These are phyloP conservation scores for Schizochytrium sp. DNA, from an alignment of 108 stramenopile species.

Conservation along the genomic window DNA sequence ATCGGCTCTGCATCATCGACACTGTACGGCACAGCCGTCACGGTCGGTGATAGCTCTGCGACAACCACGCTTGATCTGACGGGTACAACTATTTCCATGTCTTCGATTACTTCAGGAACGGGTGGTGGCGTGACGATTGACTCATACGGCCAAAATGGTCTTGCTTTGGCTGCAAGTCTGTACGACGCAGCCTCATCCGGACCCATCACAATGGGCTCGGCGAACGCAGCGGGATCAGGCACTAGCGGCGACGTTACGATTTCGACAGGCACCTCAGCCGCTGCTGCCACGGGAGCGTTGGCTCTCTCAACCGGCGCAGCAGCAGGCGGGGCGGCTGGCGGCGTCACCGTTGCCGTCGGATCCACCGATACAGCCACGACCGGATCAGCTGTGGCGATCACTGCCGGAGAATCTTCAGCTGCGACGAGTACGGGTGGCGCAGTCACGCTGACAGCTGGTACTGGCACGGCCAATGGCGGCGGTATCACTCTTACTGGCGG, in stretches of 20 bases:
- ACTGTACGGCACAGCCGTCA: neutral
- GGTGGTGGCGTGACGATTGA: neutral
- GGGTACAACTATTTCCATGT: neutral
- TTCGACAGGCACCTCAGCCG: neutral
- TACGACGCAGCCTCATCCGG: conserved; percentile 14
- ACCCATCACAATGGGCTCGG: conserved; percentile 20
- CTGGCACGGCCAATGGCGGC: neutral
- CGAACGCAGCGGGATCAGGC: conserved; percentile 33
- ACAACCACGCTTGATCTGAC: neutral
- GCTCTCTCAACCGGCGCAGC: neutral
- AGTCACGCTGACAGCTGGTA: neutral
- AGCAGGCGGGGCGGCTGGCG: neutral
- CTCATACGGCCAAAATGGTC: neutral
- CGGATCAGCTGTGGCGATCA: neutral
- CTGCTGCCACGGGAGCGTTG: neutral
- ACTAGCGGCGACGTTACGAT: conserved; percentile 28
- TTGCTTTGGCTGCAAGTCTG: neutral
- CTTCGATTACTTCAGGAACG: neutral
- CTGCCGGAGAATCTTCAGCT: neutral
- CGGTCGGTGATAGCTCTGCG: neutral
- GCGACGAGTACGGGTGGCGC: neutral
- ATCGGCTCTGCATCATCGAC: neutral
- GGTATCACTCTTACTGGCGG: neutral
- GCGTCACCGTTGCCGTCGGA: neutral
- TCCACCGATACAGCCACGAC: neutral